Base-by-base conservation (phyloP, 108 stramenopile species). In the Conticribra guillardii region DNA sequence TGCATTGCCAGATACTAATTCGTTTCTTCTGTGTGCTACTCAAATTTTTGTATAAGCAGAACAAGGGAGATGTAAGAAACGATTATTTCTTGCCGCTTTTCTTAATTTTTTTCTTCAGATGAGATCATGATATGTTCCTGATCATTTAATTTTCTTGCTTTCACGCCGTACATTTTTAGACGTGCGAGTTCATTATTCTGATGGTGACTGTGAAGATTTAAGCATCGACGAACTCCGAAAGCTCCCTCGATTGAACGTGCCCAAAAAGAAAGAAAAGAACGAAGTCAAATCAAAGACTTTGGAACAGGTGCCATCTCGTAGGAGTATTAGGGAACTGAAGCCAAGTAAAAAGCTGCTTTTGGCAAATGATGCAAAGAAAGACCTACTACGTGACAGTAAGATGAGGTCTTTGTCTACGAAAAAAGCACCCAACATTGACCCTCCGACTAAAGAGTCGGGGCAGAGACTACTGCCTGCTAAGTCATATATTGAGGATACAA, bases 131-230 rank as follows among this genome's bases (percentile, higher is more conserved):
- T 41, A 41, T 9, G 37, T 9, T 41, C 11, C 11, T 9, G 5
- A 41, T 41, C 37, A 41, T 41, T 41, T 11, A 9, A 41, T 41
- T 41, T 41, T 41, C 5, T 11, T 41, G 37, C 37, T n/a, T n/a
- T n/a, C n/a, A n/a, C n/a, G n/a, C n/a, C n/a, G n/a, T n/a, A n/a
- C n/a, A n/a, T n/a, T n/a, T n/a, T 41, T 41, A 41, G 37, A 41
- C 11, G 8, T 5, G 11, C 37, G 37, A 41, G 37, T 41, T 41
- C 37, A 41, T 17, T 57, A 28, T 57, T 57, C 27, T 4, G 56
- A 57, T 57, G 56, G 56, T 17, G 21, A 27, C 17, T 16, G 15
- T 24, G 56, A 57, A 57, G 56, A 57, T 57, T 8, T 57, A 5
- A 28, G 22, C 17, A 4, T 57, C 4, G 17, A 24, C 15, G 56